These are phyloP conservation scores for Diplodia intermedia DNA, from an alignment of 2,329 filamentous ascomycete genomes.

Conservation along the genomic window DNA sequence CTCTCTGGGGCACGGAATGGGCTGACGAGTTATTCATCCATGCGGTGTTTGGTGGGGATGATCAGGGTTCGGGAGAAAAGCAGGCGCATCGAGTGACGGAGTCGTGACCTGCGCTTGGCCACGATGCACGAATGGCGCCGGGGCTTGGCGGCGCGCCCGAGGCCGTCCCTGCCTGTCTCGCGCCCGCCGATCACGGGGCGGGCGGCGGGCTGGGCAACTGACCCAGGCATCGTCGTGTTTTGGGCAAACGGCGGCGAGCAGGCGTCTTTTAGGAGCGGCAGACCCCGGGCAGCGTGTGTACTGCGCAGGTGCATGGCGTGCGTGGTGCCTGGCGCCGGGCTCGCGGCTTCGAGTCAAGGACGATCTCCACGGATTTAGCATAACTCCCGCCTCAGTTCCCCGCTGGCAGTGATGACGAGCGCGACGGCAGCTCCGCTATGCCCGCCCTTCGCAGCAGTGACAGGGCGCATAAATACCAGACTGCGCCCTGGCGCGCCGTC, in stretches of 20 bases:
- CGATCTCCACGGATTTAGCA: conserved; percentile 27
- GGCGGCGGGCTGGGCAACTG: conserved; percentile 14
- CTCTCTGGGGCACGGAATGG: conserved; percentile 17
- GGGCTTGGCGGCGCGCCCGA: conserved; percentile 23
- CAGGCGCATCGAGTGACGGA: conserved; percentile 29
- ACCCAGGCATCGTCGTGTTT: neutral
- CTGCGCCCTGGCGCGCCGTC: neutral
- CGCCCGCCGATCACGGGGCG: conserved; percentile 13
- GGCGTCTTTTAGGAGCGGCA: neutral
- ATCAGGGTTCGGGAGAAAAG: conserved; percentile 20
- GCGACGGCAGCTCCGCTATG: conserved; percentile 1
- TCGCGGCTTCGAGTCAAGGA: conserved; percentile 19
- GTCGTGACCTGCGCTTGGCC: conserved; percentile 16
- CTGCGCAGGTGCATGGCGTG: conserved; percentile 15
- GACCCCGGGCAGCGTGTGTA: conserved; percentile 12
- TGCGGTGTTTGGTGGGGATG: conserved; percentile 31
- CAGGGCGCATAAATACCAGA: neutral
- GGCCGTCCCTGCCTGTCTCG: conserved; percentile 19
- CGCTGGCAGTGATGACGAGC: conserved; percentile 17
- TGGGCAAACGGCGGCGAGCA: neutral
- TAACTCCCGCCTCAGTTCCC: conserved; percentile 9
- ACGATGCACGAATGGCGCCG: conserved; percentile 27
- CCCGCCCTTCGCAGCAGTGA: neutral
- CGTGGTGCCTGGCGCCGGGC: conserved; percentile 20
- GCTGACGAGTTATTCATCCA: conserved; percentile 32